Evolutionary conservation across 2,329 filamentous ascomycete genomes (phyloP), one percentile per base, ranked within the genome.

Genomic region (Beauveria bassiana): DNA sequence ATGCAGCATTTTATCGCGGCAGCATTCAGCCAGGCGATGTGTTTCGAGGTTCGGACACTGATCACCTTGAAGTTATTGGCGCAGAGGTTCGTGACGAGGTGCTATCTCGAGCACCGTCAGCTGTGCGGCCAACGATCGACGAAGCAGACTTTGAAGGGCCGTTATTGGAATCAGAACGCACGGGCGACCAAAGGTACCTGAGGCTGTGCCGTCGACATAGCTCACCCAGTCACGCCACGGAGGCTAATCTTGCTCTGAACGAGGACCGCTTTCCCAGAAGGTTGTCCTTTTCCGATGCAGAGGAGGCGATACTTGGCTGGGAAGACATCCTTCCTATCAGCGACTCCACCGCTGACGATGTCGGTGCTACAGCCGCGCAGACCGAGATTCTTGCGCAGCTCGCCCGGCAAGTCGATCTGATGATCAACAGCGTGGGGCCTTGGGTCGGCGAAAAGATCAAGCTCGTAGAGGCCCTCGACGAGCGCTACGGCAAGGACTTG

Each of bases 271-370:
- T 87, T 83, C 84, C 88, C 1, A 85, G 89, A 1, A 83, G 88
- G 49, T 79, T 93, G 65, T 92, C 89, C 4, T 93, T 93, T 71
- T 86, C 87, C 62, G 81, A 87, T 50, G 89, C 87, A 1, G 88
- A 90, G 73, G 87, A 91, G 63, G 88, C 86, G n/a, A 75, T 93
- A 8, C 75, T 92, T 1, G 78, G 75, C 18, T 92, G 89, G 88
- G 77, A 82, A 5, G 80, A 83, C 53, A 72, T 87, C 28, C 72
- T 78, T 4, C 74, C 77, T 60, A 64, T 80, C 2, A 65, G 66
- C 34, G 76, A 79, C 20, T 59, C 62, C 6, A 60, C 66, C 3
- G 46, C 6, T 5, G 66, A 68, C 42, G 69, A 71, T 45, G 47
- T 68, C 14, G 63, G 63, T 20, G 72, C 67, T 12, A 70, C 71